These are phyloP conservation scores for Hymenoscyphus repandus DNA, from an alignment of 2,329 filamentous ascomycete species.

Conservation along the genomic window DNA sequence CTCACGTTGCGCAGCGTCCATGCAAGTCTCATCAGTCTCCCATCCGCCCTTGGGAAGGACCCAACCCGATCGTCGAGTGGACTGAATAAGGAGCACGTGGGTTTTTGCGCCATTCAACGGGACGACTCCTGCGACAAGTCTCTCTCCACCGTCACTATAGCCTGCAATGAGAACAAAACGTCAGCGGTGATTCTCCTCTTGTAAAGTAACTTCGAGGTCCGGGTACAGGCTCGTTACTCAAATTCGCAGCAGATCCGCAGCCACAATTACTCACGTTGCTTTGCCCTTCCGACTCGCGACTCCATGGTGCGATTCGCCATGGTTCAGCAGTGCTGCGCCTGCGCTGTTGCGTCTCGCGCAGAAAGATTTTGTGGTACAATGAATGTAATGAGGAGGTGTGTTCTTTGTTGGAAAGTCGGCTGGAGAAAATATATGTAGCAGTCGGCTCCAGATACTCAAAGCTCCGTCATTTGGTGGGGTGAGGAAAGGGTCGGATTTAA, in stretches of 20 bases:
- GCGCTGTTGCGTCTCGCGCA: slow-evolving; percentile 17
- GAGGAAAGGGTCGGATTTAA: background rate
- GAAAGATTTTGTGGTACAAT: slow-evolving; percentile 14
- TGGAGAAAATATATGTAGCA: slow-evolving; percentile 4
- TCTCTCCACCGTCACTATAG: slow-evolving; percentile 87
- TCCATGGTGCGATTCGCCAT: slow-evolving; percentile 55
- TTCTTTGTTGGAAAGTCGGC: slow-evolving; percentile 20
- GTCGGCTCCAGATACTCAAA: background rate
- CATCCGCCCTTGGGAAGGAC: slow-evolving; percentile 96
- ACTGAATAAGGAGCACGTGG: slow-evolving; percentile 90
- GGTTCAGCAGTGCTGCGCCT: slow-evolving; percentile 26
- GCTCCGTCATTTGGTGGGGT: slow-evolving; percentile 19
- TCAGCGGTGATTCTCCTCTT: slow-evolving; percentile 20
- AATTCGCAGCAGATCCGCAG: background rate
- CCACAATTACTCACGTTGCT: slow-evolving; percentile 64
- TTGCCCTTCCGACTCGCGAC: slow-evolving; percentile 70
- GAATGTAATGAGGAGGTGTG: slow-evolving; percentile 7
- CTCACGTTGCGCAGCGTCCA: slow-evolving; percentile 80
- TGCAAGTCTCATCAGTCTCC: slow-evolving; percentile 88
- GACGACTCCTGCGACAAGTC: slow-evolving; percentile 91
- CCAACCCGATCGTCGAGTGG: slow-evolving; percentile 85
- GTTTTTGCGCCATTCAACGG: slow-evolving; percentile 81
- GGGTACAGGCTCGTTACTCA: background rate
- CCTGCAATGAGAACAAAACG: slow-evolving; percentile 50
- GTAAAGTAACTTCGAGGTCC: background rate